Base-by-base conservation (phyloP, 2,329 filamentous ascomycete species). In the Trichoderma harzianum region DNA sequence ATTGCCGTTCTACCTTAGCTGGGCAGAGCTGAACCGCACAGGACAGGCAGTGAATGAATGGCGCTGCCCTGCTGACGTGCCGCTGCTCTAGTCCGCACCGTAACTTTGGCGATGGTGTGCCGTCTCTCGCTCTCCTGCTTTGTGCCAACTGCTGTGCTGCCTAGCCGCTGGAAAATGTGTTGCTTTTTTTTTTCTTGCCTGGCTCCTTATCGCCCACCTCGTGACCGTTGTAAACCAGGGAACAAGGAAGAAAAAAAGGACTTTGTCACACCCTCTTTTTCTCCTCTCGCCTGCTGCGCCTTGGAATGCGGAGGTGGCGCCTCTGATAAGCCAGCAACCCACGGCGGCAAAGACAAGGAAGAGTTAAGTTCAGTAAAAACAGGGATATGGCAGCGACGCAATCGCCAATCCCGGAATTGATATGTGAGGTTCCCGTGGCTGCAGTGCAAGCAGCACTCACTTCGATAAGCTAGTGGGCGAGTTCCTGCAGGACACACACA, bases 281-380 rank as follows among this genome's bases (percentile, higher is more conserved):
- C 21, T 11, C 26, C 47, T 53, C 47, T 53, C 43, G 43, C 10
- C n/a, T 53, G 65, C 36, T 68, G 65, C 65, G 65, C 65, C 55
- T 53, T 69, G 66, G 57, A 69, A 69, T 69, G 66, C 26, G 66
- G 66, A 69, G 39, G 66, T 69, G 66, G 66, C 39, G 66, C 39
- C n/a, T 51, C 26, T 55, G 64, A 67, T 67, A 67, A 57, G 64
- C 51, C 47, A 34, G 63, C 30, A 55, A 21, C 21, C 43, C 47
- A 24, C 43, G n/a, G 43, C 43, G 43, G 43, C n/a, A 53, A 24
- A 53, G 47, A 53, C 47, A 58, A 21, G 32, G 24, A 51, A 28
- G 18, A 51, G 26, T 2, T 2, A 26, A 12, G 28, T 18, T 36
- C 2, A 7, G 34, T 36, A 28, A 43, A 57, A 21, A 36, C 21